Conservation (phyloP, 106 monocot genomes). For the Hemerocallis citrina region DNA sequence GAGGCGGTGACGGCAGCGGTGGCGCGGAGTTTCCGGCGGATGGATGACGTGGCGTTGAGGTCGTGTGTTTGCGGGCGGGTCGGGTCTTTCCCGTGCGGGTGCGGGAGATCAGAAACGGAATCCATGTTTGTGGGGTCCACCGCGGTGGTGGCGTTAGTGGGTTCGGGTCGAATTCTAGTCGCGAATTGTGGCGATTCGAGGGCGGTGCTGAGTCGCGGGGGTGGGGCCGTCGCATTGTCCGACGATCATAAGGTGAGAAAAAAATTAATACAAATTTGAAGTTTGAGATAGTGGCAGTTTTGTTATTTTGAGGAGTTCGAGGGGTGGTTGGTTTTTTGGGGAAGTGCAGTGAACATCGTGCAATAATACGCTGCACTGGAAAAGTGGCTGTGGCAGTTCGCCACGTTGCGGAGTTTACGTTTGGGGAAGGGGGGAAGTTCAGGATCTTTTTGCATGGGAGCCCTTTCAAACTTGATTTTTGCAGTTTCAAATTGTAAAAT, state of each 20-base stretch:
- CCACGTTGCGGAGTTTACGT: slow-evolving; percentile 23
- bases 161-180: slow-evolving; percentile 13
- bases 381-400: background rate
- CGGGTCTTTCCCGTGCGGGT: slow-evolving; percentile 17
- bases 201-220: slow-evolving; percentile 48
- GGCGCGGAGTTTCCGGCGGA: slow-evolving; percentile 20
- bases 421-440: background rate
- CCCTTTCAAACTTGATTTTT: background rate
- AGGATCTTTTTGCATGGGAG: background rate
- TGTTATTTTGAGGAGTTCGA: background rate
- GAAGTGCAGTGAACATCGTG: too few relatives aligned
- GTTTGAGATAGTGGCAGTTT: background rate
- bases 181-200: slow-evolving; percentile 37
- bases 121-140: slow-evolving; percentile 46
- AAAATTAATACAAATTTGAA: background rate
- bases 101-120: slow-evolving; percentile 25
- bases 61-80: slow-evolving; percentile 40
- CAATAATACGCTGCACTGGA: background rate
- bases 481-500: too few relatives aligned
- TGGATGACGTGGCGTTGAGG: slow-evolving; percentile 42
- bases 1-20: slow-evolving; percentile 24
- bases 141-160: slow-evolving; percentile 29
- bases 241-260: slow-evolving; percentile 63
- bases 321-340: background rate
- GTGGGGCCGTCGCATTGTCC: slow-evolving; percentile 54